Conservation (phyloP, 2,329 filamentous ascomycete species). For the Dissoconium aciculare region DNA sequence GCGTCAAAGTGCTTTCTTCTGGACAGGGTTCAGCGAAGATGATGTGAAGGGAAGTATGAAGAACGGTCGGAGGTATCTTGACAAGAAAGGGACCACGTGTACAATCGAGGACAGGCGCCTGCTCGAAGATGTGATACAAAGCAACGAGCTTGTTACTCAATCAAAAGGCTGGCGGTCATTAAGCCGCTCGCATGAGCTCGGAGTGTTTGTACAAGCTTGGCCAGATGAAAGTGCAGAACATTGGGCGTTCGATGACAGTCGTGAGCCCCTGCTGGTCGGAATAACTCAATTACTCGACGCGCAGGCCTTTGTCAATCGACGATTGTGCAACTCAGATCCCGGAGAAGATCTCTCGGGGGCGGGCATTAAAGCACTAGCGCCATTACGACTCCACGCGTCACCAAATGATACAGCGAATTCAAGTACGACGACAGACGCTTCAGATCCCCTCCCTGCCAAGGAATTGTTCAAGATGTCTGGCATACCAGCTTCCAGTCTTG, state of each 20-base stretch:
- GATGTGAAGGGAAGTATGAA: slow-evolving; percentile 52
- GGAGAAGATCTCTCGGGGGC: slow-evolving; percentile 19
- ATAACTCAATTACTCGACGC: slow-evolving; percentile 41
- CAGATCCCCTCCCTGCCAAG: slow-evolving; percentile 19
- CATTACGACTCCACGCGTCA: slow-evolving; percentile 1
- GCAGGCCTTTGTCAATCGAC: slow-evolving; percentile 38
- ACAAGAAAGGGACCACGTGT: slow-evolving; percentile 45
- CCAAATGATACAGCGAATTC: not conserved
- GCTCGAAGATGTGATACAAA: slow-evolving; percentile 49
- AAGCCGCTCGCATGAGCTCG: slow-evolving; percentile 60
- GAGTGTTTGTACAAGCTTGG: slow-evolving; percentile 54
- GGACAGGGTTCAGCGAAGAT: slow-evolving; percentile 53
- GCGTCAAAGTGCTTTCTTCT: slow-evolving; percentile 74
- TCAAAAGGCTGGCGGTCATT: slow-evolving; percentile 53
- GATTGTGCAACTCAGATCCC: slow-evolving; percentile 16
- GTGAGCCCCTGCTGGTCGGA: slow-evolving; percentile 40
- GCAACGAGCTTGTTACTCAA: slow-evolving; percentile 44
- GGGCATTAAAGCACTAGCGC: slow-evolving; percentile 18
- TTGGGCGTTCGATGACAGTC: slow-evolving; percentile 48
- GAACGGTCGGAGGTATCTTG: slow-evolving; percentile 52
- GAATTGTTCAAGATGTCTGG: too few relatives aligned
- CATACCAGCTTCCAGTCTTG: slow-evolving; percentile 28
- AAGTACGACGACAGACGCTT: slow-evolving; percentile 14
- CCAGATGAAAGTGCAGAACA: slow-evolving; percentile 43
- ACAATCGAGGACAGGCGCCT: slow-evolving; percentile 44